Evolutionary conservation across 371 early-diverging fungal genomes (phyloP).

Genomic region (Mucor velutinosus): DNA sequence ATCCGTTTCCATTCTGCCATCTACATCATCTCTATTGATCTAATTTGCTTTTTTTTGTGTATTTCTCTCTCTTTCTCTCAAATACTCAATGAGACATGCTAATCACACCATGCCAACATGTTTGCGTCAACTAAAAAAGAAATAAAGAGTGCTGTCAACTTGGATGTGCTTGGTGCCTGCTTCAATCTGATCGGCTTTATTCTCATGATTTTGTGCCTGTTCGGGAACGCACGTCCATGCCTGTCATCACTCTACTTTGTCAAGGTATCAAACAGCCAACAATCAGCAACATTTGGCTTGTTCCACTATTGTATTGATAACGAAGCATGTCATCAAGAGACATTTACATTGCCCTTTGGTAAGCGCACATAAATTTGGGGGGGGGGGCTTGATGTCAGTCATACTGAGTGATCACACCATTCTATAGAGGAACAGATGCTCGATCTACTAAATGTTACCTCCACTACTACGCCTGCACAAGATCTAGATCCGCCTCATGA

Average conservation of each 20-base stretch:
- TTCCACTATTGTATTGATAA: background rate
- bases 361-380: no score
- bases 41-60: background rate
- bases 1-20: no score
- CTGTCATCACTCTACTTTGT: background rate
- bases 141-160: background rate
- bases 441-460: background rate
- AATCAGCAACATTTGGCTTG: background rate
- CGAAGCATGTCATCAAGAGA: background rate
- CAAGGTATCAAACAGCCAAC: background rate
- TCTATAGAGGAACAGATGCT: background rate
- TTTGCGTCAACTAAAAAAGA: background rate
- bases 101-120: background rate
- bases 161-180: background rate
- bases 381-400: no score
- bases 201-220: background rate
- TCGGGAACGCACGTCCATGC: background rate
- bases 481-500: conserved; percentile 22
- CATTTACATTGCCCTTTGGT: background rate
- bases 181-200: background rate
- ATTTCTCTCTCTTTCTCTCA: background rate
- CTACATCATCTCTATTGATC: no score
- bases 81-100: background rate
- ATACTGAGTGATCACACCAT: no score
- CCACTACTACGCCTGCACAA: background rate